These are phyloP conservation scores for Xylaria palmicola DNA, from an alignment of 495 filamentous ascomycete species.

Conservation along the genomic window DNA sequence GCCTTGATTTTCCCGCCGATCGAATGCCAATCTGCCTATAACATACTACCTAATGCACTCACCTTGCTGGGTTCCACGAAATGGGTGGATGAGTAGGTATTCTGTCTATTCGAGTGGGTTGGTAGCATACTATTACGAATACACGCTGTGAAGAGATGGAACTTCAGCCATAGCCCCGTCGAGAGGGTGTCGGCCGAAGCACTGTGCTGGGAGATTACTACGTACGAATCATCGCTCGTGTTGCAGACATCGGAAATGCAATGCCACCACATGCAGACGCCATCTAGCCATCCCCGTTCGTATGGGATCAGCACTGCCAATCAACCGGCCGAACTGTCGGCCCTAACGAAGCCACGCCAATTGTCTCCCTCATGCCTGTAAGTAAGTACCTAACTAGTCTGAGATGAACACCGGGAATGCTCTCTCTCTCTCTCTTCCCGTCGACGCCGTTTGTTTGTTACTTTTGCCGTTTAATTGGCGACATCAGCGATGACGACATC, in stretches of 20 bases:
- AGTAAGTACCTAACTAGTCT: neutral
- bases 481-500: neutral
- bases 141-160: too few relatives aligned
- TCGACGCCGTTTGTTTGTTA: neutral
- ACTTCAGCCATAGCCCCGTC: too few relatives aligned
- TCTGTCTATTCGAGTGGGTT: too few relatives aligned
- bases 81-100: too few relatives aligned
- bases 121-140: too few relatives aligned
- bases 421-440: neutral
- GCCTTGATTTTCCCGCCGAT: neutral
- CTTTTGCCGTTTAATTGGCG: neutral
- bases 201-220: neutral
- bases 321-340: neutral
- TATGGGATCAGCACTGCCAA: neutral
- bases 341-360: neutral
- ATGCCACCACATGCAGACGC: constrained; percentile 11
- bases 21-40: neutral
- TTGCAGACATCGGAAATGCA: constrained; percentile 11
- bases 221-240: constrained; percentile 9
- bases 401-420: neutral
- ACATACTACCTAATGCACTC: too few relatives aligned
- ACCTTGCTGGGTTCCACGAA: too few relatives aligned
- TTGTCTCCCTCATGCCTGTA: too few relatives aligned
- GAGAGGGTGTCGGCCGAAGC: neutral
- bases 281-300: constrained; percentile 6